phyloP scores from a whole-genome alignment of 495 filamentous ascomycete genomes.

The Penicillium malachiteum region DNA sequence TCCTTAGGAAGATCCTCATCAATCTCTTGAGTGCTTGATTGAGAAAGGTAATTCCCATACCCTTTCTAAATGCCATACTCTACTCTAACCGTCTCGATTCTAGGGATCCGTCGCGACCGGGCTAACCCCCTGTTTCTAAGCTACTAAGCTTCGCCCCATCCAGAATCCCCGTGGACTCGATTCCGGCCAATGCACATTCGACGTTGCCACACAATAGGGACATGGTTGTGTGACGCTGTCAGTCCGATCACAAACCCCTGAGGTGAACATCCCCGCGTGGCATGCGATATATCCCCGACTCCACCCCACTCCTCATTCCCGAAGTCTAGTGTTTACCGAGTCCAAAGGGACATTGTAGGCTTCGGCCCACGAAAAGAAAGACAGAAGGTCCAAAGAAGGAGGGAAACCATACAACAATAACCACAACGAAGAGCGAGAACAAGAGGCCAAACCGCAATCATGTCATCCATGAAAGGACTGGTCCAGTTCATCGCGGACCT shows the following conservation, averaged over 20 bases:
- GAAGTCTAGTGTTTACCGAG: constrained; percentile 2
- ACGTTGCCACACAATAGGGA: constrained; percentile 17
- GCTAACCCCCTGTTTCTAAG: constrained; percentile 23
- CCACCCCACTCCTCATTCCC: constrained; percentile 9
- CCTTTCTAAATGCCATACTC: background rate
- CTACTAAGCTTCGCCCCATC: constrained; percentile 7
- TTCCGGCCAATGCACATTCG: constrained; percentile 25
- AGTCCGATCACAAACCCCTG: constrained; percentile 28
- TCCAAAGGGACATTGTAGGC: background rate
- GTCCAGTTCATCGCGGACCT: constrained; percentile 99
- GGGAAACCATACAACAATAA: too few species aligned
- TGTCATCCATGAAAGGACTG: constrained; percentile 80
- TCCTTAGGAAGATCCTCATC: background rate
- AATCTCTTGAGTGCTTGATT: background rate
- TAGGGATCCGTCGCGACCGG: constrained; percentile 9
- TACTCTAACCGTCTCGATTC: background rate
- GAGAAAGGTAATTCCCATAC: too few species aligned
- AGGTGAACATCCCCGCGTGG: constrained; percentile 27
- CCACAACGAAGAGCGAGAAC: background rate
- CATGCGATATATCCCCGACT: constrained; percentile 21
- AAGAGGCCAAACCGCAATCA: constrained; percentile 12
- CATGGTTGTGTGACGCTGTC: constrained; percentile 36
- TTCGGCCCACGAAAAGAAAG: background rate
- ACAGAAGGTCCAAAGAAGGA: background rate
- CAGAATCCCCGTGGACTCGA: constrained; percentile 4